Percentiles rank a stretch among this genome's conserved stretches.
These are phyloP conservation scores for Cyclanthera cordifolia DNA, from an alignment of 306 rosid species.

Conservation along the genomic window DNA sequence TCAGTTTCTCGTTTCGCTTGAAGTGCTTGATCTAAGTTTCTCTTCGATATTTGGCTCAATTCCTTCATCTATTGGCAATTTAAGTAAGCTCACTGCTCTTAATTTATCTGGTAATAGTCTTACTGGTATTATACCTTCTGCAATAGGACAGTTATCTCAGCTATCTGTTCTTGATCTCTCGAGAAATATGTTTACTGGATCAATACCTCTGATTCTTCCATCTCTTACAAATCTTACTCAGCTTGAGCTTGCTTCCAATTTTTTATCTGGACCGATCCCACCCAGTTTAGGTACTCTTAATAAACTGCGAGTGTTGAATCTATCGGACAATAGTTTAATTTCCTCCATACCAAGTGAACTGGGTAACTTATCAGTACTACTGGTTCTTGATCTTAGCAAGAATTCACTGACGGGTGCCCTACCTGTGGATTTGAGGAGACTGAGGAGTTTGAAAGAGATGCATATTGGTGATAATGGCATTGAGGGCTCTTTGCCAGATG, in stretches of 20 bases:
- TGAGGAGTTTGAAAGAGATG: slow-evolving; percentile 28
- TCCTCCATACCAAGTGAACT: slow-evolving; percentile 38
- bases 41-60: slow-evolving; percentile 46
- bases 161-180: slow-evolving; percentile 61
- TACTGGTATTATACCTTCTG: slow-evolving; percentile 52
- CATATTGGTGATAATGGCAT: slow-evolving; percentile 24
- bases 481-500: slow-evolving; percentile 30
- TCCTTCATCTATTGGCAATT: slow-evolving; percentile 49
- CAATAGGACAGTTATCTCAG: slow-evolving; percentile 32
- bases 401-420: slow-evolving; percentile 56
- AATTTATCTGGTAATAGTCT: slow-evolving; percentile 48
- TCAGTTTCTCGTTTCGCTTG: slow-evolving; percentile 31
- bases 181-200: slow-evolving; percentile 50
- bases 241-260: slow-evolving; percentile 61
- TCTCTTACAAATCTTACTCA: slow-evolving; percentile 42
- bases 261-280: slow-evolving; percentile 54
- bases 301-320: slow-evolving; percentile 32
- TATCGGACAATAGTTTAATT: slow-evolving; percentile 48
- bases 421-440: slow-evolving; percentile 23
- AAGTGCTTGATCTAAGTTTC: slow-evolving; percentile 56
- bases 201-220: slow-evolving; percentile 36
- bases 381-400: slow-evolving; percentile 49
- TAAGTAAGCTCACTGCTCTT: slow-evolving; percentile 34
- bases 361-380: slow-evolving; percentile 39
- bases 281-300: slow-evolving; percentile 35